Base-by-base conservation (phyloP, 768 basidiomycete genomes). In the Strobilomyces confusus region DNA sequence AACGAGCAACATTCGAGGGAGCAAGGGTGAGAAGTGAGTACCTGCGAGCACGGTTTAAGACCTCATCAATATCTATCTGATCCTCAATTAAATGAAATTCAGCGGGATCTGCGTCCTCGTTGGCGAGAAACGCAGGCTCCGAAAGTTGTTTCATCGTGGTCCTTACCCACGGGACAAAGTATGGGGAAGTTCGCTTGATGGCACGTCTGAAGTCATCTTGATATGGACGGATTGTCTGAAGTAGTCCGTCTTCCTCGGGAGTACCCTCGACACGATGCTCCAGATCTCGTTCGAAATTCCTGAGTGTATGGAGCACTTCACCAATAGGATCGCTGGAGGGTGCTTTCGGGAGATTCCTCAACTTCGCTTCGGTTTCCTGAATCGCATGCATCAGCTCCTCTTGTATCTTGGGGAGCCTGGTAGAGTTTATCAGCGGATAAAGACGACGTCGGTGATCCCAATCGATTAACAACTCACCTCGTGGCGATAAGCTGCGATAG, bases 401-500 rank as follows among this genome's bases (percentile, higher is more conserved):
- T 44, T 81, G 78, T 11, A 88, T 81, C 52, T 78, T 69, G 0
- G 87, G 86, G 0, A 89, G 73, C 40, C 87, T 89, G 48, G 20
- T 23, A 8, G 9, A 5, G 43, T n/a, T 38, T 1, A 8, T 54
- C 17, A 58, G 33, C 33, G 7, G 2, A 33, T 11, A 12, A 12
- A 33, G 11, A 25, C 9, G n/a, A 38, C 12, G 17, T 8, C 19
- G 8, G 6, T 9, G 19, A n/a, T 9, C 13, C 11, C 8, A 5
- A 1, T 5, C 12, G 41, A 22, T 12, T 3, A 15, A 7, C 25
- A 19, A 65, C 71, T 3, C 49, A 86, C 88, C 83, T 70, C 57
- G 80, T 81, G 0, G 77, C 68, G 33, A 89, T 86, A 4, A 86
- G 66, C 26, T 83, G 80, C 0, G 85, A 85, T 0, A 92, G 64